These are phyloP conservation scores for Podaxis carcinomalis DNA, from an alignment of 768 basidiomycete genomes.

Conservation along the genomic window DNA sequence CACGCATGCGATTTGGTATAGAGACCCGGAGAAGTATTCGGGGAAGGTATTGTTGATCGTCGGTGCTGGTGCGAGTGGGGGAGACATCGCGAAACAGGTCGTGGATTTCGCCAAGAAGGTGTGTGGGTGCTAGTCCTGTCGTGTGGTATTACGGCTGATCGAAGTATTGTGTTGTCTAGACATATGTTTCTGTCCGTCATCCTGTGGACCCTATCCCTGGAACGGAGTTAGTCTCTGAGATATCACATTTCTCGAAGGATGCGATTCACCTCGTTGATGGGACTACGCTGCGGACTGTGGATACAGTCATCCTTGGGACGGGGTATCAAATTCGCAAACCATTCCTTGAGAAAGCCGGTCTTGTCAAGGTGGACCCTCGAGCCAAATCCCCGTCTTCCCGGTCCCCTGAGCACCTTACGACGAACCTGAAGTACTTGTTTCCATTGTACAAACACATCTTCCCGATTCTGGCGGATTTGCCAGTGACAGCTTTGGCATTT, in stretches of 20 bases:
- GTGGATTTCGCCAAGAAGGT: slow-evolving; percentile 37
- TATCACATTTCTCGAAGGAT: slow-evolving; percentile 42
- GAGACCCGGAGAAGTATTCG: slow-evolving; percentile 38
- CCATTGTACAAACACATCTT: slow-evolving; percentile 53
- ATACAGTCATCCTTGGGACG: slow-evolving; percentile 47
- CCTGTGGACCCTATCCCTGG: slow-evolving; percentile 15
- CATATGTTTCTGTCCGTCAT: slow-evolving; percentile 30
- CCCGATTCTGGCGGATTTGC: slow-evolving; percentile 41
- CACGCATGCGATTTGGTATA: slow-evolving; percentile 51
- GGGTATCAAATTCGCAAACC: slow-evolving; percentile 53
- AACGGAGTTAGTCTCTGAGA: slow-evolving; percentile 33
- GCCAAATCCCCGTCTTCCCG: slow-evolving; percentile 23
- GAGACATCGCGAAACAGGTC: slow-evolving; percentile 43
- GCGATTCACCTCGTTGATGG: slow-evolving; percentile 46
- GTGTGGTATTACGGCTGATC: not conserved
- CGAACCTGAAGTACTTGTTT: slow-evolving; percentile 37
- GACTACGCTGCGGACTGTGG: slow-evolving; percentile 31
- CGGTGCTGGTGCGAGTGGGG: slow-evolving; percentile 42
- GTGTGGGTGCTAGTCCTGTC: slow-evolving; percentile 4
- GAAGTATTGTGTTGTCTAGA: slow-evolving; percentile 11
- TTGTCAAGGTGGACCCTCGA: slow-evolving; percentile 25
- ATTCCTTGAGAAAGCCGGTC: slow-evolving; percentile 31
- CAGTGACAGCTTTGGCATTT: slow-evolving; percentile 49
- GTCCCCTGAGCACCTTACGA: slow-evolving; percentile 13
- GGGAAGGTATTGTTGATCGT: slow-evolving; percentile 43